These are phyloP conservation scores for Ananas comosus DNA, from an alignment of 176 grass and related monocot species.

Conservation along the genomic window DNA sequence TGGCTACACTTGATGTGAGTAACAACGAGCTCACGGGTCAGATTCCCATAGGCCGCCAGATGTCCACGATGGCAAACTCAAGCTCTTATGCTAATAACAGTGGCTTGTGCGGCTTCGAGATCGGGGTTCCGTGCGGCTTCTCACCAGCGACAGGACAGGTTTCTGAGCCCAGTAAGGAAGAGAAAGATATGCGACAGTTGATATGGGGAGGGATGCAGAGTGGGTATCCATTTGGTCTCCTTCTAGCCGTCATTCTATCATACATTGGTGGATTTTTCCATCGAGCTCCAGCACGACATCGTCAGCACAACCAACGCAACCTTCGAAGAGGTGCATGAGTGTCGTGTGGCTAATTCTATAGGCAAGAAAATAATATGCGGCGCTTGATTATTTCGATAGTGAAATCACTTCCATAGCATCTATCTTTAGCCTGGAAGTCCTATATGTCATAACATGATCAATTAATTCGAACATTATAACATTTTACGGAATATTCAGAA, in stretches of 20 bases:
- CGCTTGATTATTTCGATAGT: too few species aligned
- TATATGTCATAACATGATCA: too few species aligned
- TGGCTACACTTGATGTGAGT: constrained; percentile 20
- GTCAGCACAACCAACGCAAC: not conserved
- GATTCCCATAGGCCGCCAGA: constrained; percentile 6
- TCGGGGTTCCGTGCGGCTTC: not conserved
- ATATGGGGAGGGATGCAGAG: not conserved
- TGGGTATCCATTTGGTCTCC: not conserved
- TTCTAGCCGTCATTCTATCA: not conserved
- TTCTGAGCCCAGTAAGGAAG: not conserved
- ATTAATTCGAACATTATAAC: too few species aligned
- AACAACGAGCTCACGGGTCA: constrained; percentile 9
- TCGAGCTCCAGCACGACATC: not conserved
- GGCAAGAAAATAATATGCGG: too few species aligned
- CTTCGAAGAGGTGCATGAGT: not conserved
- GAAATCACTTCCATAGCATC: too few species aligned
- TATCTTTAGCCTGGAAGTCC: too few species aligned
- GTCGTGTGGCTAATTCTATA: not conserved
- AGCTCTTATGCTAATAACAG: constrained; percentile 2
- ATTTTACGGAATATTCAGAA: too few species aligned
- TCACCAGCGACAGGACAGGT: not conserved
- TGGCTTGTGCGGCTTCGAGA: not conserved
- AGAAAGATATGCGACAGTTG: not conserved
- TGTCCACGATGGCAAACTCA: not conserved
- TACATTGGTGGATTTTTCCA: not conserved